Base-by-base conservation (phyloP, 805 yeast genomes). In the Pichia rugopelliculosa region DNA sequence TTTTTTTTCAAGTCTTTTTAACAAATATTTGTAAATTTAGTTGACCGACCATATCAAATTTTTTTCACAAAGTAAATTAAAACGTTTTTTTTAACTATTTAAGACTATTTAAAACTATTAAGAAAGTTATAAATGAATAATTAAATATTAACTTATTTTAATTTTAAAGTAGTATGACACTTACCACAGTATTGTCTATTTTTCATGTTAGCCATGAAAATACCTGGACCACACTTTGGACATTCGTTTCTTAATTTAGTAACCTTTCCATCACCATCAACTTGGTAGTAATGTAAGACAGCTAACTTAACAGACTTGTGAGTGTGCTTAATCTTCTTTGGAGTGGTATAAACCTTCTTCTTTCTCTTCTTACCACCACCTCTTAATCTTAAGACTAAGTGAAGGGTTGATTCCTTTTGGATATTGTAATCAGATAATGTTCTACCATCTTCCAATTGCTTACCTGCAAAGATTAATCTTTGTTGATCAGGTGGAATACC, bases 321-420 rank as follows among this genome's bases (percentile, higher is more conserved):
- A 86, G 89, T 90, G 95, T 93, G 98, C 80, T 78, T 87, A 80
- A 93, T 87, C 86, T 90, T 95, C 90, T 93, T 93, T 82, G 99
- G 99, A 72, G 98, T 91, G 79, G 98, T 91, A 91, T 91, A 93
- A 73, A 89, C 97, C 95, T 91, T 91, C 96, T 93, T 93, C 93
- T 93, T 93, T 84, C 96, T 91, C 93, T 93, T 93, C 87, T 90
- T 93, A 81, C 96, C 96, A 65, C 70, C 51, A 47, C 51, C 96
- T 82, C 96, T 87, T 74, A 89, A 84, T 83, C 96, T 90, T 58
- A 90, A 79, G 64, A 90, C 96, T 74, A 90, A 81, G 73, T 90
- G 97, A 56, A 91, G 75, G 59, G 99, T 91, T 56, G 99, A 91
- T 81, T 91, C 99, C 86, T 91, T 91, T 79, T 91, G 98, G 78